Percentiles rank a stretch among this genome's conserved stretches.
These are phyloP conservation scores for Fonsecaea monophora DNA, from an alignment of 2,329 filamentous ascomycete genomes.

Conservation along the genomic window DNA sequence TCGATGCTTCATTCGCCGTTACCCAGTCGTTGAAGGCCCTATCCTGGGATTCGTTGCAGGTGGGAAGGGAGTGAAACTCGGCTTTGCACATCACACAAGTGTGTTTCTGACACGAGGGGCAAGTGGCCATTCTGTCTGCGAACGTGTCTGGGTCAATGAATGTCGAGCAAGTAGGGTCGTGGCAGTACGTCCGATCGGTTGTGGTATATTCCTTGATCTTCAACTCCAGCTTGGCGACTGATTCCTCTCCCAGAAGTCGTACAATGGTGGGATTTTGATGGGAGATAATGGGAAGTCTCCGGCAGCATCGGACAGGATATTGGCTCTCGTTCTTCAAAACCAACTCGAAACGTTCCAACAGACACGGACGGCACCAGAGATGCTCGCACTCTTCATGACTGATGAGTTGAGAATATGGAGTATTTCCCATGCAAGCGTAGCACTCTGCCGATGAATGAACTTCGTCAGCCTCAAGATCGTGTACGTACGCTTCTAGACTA, in stretches of 20 bases:
- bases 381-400: conserved; percentile 20
- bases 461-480: conserved; percentile 17
- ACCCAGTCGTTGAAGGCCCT: conserved; percentile 62
- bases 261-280: conserved; percentile 7
- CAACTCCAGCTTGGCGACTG: conserved; percentile 44
- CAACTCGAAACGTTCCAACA: conserved; percentile 13
- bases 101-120: conserved; percentile 49
- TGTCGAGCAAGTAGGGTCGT: conserved; percentile 49
- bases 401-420: conserved; percentile 1
- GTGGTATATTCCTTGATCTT: conserved; percentile 61
- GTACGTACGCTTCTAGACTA: conserved; percentile 15
- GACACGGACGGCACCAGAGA: conserved; percentile 30
- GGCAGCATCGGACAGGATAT: conserved; percentile 30
- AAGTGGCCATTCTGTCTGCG: conserved; percentile 48
- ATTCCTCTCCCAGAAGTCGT: conserved; percentile 9
- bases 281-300: conserved; percentile 5
- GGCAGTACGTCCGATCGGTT: conserved; percentile 60
- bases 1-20: conserved; percentile 73
- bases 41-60: conserved; percentile 39
- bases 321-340: conserved; percentile 25
- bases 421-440: conserved; percentile 13
- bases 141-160: conserved; percentile 55
- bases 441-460: conserved; percentile 15
- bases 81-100: conserved; percentile 63
- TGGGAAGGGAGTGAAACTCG: conserved; percentile 49